These are phyloP conservation scores for Penicillium polonicum DNA, from an alignment of 2,329 filamentous ascomycete genomes.

Conservation along the genomic window DNA sequence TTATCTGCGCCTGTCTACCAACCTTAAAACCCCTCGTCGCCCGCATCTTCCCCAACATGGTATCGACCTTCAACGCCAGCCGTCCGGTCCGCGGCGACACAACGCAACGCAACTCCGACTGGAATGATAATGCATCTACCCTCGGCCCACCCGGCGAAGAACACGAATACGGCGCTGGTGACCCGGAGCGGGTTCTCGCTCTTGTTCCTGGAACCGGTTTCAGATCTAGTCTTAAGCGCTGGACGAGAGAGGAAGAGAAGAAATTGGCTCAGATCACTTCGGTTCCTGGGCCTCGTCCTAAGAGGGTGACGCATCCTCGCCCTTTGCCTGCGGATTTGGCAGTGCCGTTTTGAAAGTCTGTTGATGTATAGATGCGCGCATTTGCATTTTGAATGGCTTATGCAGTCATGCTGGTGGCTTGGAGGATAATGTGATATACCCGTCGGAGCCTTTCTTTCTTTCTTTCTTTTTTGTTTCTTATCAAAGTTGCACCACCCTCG, in stretches of 20 bases:
- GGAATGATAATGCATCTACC: conserved; percentile 30
- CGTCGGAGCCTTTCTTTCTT: not conserved
- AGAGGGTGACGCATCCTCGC: not conserved
- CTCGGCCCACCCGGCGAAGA: conserved; percentile 31
- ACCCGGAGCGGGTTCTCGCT: conserved; percentile 26
- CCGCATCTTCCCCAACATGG: conserved; percentile 30
- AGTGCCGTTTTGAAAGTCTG: not conserved
- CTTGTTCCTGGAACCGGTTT: conserved; percentile 16
- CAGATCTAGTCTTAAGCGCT: conserved; percentile 14
- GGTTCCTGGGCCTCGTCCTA: conserved; percentile 5
- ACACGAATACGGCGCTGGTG: conserved; percentile 27
- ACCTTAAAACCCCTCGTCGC: conserved; percentile 39
- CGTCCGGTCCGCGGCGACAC: conserved; percentile 17
- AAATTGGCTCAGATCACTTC: conserved; percentile 3
- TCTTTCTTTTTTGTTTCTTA: not conserved
- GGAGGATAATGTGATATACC: not conserved
- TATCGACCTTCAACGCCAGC: conserved; percentile 27
- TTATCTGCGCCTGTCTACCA: conserved; percentile 45
- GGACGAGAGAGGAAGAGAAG: conserved; percentile 18
- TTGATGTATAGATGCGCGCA: not conserved
- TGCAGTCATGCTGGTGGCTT: not conserved
- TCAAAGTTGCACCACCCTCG: not conserved
- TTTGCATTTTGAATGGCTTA: not conserved
- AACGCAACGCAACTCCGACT: conserved; percentile 24
- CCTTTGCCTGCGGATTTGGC: not conserved